phyloP scores from a whole-genome alignment of 768 basidiomycete genomes.

The Coprinopsis sp. region DNA sequence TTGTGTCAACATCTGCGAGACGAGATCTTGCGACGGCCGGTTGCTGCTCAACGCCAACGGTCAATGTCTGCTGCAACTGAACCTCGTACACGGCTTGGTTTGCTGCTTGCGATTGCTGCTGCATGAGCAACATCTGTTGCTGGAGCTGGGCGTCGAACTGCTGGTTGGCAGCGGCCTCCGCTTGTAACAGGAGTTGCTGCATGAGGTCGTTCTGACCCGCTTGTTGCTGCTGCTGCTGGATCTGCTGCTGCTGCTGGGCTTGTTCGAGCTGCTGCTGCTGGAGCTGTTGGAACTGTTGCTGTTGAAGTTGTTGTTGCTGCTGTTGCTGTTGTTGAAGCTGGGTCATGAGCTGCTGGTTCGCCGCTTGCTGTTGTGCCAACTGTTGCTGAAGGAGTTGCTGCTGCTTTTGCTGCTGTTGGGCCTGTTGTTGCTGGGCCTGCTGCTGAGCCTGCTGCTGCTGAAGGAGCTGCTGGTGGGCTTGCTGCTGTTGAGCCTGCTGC shows the following conservation, averaged over 20 bases:
- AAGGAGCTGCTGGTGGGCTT: not conserved
- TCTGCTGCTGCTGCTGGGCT: not conserved
- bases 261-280: not conserved
- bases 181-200: no score
- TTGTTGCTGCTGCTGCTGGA: not conserved
- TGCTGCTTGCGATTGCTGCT: not conserved
- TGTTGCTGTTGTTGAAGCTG: not conserved
- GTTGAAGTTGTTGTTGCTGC: not conserved
- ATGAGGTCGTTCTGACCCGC: no score
- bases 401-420: not conserved
- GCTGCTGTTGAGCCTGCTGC: not conserved
- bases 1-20: no score
- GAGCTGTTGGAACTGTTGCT: not conserved
- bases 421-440: no score
- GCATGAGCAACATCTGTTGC: not conserved
- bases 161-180: not conserved
- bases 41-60: not conserved
- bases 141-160: not conserved
- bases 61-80: not conserved
- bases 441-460: no score
- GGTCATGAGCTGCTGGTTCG: no score
- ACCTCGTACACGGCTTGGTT: not conserved
- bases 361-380: no score
- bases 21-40: not conserved
- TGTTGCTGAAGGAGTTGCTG: no score